phyloP scores from a whole-genome alignment of 2,329 filamentous ascomycete species.

The Penicillium sp. region DNA sequence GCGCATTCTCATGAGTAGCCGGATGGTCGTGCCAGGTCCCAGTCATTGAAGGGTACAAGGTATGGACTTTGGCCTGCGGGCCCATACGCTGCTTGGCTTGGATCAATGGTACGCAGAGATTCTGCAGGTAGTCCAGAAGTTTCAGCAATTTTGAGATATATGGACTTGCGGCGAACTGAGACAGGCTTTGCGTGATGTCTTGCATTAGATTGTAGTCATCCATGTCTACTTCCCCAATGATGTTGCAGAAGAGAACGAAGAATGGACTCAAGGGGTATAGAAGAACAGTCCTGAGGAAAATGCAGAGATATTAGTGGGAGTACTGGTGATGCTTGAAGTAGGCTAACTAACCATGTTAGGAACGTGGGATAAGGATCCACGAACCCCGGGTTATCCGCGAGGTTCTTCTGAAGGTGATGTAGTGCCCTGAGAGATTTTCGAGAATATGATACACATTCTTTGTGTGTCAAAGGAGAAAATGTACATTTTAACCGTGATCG shows the following conservation, averaged over 20 bases:
- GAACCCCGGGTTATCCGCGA: constrained; percentile 14
- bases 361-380: constrained; percentile 20
- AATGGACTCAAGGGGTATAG: constrained; percentile 26
- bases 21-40: background rate
- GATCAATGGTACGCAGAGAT: constrained; percentile 16
- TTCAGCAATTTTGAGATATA: constrained; percentile 20
- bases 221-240: constrained; percentile 22
- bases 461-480: constrained; percentile 23
- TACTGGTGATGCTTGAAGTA: background rate
- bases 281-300: constrained; percentile 15
- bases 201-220: constrained; percentile 23
- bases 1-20: background rate
- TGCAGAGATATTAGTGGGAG: background rate
- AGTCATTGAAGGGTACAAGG: constrained; percentile 10
- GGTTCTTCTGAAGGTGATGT: constrained; percentile 14
- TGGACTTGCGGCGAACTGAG: constrained; percentile 20
- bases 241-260: constrained; percentile 29
- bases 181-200: constrained; percentile 17
- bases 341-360: constrained; percentile 15
- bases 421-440: constrained; percentile 18
- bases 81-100: constrained; percentile 12
- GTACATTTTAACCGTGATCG: constrained; percentile 23
- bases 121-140: constrained; percentile 17
- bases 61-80: constrained; percentile 3
- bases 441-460: constrained; percentile 25